Base-by-base conservation (phyloP, 2,329 filamentous ascomycete species). In the Incumbomyces delicatus region DNA sequence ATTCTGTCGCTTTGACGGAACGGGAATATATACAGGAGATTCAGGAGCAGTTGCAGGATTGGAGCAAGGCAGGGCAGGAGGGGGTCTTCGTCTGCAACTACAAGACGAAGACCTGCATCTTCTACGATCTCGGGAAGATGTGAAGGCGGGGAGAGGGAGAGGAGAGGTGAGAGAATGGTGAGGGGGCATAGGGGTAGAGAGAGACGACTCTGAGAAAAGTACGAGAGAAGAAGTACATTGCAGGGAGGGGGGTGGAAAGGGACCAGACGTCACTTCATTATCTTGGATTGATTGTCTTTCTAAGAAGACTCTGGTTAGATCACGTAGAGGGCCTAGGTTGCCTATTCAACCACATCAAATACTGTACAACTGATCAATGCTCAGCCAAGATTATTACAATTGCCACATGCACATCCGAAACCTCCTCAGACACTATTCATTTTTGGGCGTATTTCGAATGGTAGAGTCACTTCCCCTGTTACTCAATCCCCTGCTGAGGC, bases 401-500 rank as follows among this genome's bases (percentile, higher is more conserved):
- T 27, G 8, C 8, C 8, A 27, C 22, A 27, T 27, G 22, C 22
- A 8, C 22, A 4, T 27, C 8, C 22, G 22, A 27, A 27, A 8
- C 22, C 8, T 27, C 22, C 22, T 27, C 4, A 27, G 22, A 27
- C 22, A 27, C 22, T 27, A 41, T 12, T 41, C 12, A 8, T 27
- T 20, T 18, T 14, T 38, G 16, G 27, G 17, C 6, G 30, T 33
- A 36, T 47, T 55, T 14, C 55, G 42, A 33, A 58, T 58, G 2
- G 56, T 58, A 17, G 51, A 47, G 41, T 56, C 50, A 37, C 56
- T 58, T 3, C 35, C 49, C 43, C 52, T 55, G 10, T 50, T 50
- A 33, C 42, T 54, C 41, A 70, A 50, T 3, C 65, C 67, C 43
- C 65, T 62, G 50, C 64, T 69, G 22, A 69, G 51, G 2, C 67